A percentile compares a stretch with the other conserved stretches of the same genome.
Evolutionary conservation across 2,329 filamentous ascomycete genomes (phyloP).

Genomic region (Sarocladium strictum): DNA sequence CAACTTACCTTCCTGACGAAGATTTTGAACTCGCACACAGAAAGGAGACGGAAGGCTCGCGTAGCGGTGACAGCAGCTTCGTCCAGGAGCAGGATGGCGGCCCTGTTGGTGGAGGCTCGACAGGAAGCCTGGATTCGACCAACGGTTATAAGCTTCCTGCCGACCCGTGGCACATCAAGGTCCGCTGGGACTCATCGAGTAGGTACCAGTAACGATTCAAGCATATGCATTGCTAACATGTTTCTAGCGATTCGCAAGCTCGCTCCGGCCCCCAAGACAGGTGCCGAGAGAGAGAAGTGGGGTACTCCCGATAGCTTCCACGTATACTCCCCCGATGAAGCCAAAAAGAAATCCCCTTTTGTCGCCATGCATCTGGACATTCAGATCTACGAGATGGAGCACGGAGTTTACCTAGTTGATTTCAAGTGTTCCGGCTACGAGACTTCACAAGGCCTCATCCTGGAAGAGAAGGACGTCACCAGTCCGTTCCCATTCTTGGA

Average conservation of each 20-base stretch:
- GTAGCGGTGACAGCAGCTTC: slow-evolving; percentile 35
- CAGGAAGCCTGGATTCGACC: slow-evolving; percentile 42
- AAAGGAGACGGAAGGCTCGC: slow-evolving; percentile 28
- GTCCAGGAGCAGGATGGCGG: slow-evolving; percentile 30
- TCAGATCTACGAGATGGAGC: slow-evolving; percentile 91
- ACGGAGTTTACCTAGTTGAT: slow-evolving; percentile 89
- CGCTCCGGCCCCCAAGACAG: slow-evolving; percentile 11
- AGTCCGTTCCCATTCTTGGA: slow-evolving; percentile 95
- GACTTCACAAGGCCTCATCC: slow-evolving; percentile 62
- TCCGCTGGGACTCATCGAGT: slow-evolving; percentile 81
- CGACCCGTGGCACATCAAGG: slow-evolving; percentile 91
- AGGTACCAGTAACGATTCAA: slow-evolving; percentile 33
- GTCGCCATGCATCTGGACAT: slow-evolving; percentile 95
- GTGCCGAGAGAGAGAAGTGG: slow-evolving; percentile 13
- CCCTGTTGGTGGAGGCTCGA: slow-evolving; percentile 26
- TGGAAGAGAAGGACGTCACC: slow-evolving; percentile 91
- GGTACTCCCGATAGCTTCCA: slow-evolving; percentile 31
- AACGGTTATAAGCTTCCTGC: slow-evolving; percentile 78
- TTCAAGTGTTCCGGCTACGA: slow-evolving; percentile 99
- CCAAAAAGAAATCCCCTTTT: slow-evolving; percentile 49
- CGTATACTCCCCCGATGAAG: slow-evolving; percentile 29
- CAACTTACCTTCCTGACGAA: slow-evolving; percentile 73
- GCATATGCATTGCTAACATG: slow-evolving; percentile 13
- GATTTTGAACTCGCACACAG: slow-evolving; percentile 45
- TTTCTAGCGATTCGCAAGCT: slow-evolving; percentile 26